Percentiles rank a stretch among this genome's conserved stretches.
phyloP scores from a whole-genome alignment of 2,329 filamentous ascomycete genomes.

The Ophiostoma novo-ulmi region DNA sequence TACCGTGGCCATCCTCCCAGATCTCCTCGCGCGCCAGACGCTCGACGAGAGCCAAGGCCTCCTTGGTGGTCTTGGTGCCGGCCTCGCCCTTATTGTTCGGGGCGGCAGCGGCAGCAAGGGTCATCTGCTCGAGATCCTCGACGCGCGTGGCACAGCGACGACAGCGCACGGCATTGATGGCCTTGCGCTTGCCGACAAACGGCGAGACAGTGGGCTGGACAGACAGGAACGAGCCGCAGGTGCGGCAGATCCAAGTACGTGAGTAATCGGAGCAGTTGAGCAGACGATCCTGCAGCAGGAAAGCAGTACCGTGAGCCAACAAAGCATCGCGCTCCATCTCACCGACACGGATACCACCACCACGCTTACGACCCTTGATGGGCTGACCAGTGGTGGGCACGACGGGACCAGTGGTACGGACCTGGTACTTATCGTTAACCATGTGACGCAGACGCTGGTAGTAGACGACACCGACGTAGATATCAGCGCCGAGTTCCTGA shows the following conservation, averaged over 20 bases:
- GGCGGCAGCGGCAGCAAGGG: slow-evolving; percentile 47
- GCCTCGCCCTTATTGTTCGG: slow-evolving; percentile 41
- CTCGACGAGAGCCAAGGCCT: slow-evolving; percentile 15
- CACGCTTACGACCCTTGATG: slow-evolving; percentile 93
- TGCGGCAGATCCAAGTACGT: slow-evolving; percentile 81
- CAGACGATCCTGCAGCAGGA: slow-evolving; percentile 87
- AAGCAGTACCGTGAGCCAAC: slow-evolving; percentile 90
- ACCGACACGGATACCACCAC: slow-evolving; percentile 96
- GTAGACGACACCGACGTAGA: slow-evolving; percentile 95
- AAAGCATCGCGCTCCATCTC: slow-evolving; percentile 98
- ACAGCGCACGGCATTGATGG: slow-evolving; percentile 68
- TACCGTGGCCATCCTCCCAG: slow-evolving; percentile 88
- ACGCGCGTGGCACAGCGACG: slow-evolving; percentile 66
- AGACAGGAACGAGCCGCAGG: slow-evolving; percentile 84
- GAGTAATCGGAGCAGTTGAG: slow-evolving; percentile 97
- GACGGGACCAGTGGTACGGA: slow-evolving; percentile 89
- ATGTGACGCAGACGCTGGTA: slow-evolving; percentile 98
- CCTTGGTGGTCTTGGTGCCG: slow-evolving; percentile 32
- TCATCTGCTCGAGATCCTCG: slow-evolving; percentile 53
- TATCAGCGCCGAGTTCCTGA: slow-evolving; percentile 87
- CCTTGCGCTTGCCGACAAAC: slow-evolving; percentile 59
- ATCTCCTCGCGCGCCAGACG: slow-evolving; percentile 44
- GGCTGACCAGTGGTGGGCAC: slow-evolving; percentile 89
- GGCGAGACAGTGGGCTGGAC: slow-evolving; percentile 72
- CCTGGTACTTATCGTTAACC: slow-evolving; percentile 99